Evolutionary conservation across 192 early-diverging fungal species (phyloP).

Genomic region (Rhizophagus prolifer): DNA sequence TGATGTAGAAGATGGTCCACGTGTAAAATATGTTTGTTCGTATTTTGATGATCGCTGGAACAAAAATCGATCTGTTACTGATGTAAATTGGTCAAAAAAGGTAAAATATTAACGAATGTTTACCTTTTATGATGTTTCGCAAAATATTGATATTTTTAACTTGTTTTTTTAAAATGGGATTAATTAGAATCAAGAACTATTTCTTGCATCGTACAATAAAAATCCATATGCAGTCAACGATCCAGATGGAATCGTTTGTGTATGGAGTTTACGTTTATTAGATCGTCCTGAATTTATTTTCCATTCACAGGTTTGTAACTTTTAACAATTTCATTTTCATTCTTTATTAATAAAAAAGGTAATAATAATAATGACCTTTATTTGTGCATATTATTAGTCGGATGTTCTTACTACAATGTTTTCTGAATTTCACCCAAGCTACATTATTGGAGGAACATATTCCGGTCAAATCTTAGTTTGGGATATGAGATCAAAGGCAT

Average conservation of each 20-base stretch:
- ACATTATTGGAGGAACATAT: slow-evolving; percentile 93
- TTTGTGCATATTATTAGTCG: slow-evolving; percentile 48
- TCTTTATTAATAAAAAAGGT: not conserved
- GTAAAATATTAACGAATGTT: slow-evolving; percentile 36
- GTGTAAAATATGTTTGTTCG: slow-evolving; percentile 65
- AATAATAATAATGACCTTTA: not conserved
- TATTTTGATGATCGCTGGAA: slow-evolving; percentile 85
- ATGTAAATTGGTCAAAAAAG: slow-evolving; percentile 90
- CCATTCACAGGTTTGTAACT: slow-evolving; percentile 66
- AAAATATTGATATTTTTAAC: not conserved
- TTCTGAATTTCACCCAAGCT: slow-evolving; percentile 91
- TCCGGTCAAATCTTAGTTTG: slow-evolving; percentile 97
- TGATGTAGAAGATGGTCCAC: slow-evolving; percentile 62
- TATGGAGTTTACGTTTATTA: slow-evolving; percentile 90
- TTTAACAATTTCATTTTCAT: not conserved
- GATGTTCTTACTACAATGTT: slow-evolving; percentile 87
- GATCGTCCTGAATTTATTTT: slow-evolving; percentile 97
- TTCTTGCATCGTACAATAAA: slow-evolving; percentile 91
- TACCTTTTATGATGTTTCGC: slow-evolving; percentile 1
- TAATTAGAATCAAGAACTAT: slow-evolving; percentile 77
- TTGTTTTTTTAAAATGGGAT: not conserved
- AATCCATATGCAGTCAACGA: slow-evolving; percentile 82
- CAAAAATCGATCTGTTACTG: slow-evolving; percentile 87
- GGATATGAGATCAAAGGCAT: slow-evolving; percentile 90
- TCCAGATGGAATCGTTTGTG: slow-evolving; percentile 89